Evolutionary conservation across 352 stramenopile genomes (phyloP), one percentile per base, ranked within the genome.

Genomic region (Phytophthora sansomeana): DNA sequence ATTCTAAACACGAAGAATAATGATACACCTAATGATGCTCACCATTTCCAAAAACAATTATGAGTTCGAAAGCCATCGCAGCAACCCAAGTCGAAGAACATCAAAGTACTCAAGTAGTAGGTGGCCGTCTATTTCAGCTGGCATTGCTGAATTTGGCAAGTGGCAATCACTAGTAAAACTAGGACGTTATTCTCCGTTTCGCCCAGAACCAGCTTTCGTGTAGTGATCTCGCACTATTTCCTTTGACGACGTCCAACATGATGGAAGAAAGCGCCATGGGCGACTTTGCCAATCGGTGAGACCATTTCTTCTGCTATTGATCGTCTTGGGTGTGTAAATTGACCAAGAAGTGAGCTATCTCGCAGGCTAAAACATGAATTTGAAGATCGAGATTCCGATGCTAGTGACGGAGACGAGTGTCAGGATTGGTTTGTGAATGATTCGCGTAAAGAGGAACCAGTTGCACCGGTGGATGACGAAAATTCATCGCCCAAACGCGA

Each of bases 361-460:
- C 42, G 24, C 61, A 76, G 68, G 7, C 76, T 89, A 35, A 85
- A 88, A 54, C 71, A 81, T 11, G 80, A 93, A 60, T 93, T 93
- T 42, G 83, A 93, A 53, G 81, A 90, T 21, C 67, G 57, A n/a
- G 64, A 67, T 8, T 89, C 82, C 0, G 65, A 85, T 26, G 72
- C 66, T 33, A 87, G 82, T 52, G 81, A 89, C 39, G 56, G 63
- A 10, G 74, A 87, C 29, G 85, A 85, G 28, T 87, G 73, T 10
- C 80, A 93, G 72, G 83, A 93, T 55, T 93, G 85, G 85, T 93
- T 93, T 48, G 85, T 92, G 29, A 92, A 94, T 63, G 85, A 94
- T 49, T 75, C 82, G 41, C 71, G 51, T 11, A 75, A 76, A 17
- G 49, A 77, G 6, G 64, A 76, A 35, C 53, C 52, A 1, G 67